These are phyloP conservation scores for Oryza longistaminata DNA, from an alignment of 176 grass and related monocot species.

Conservation along the genomic window DNA sequence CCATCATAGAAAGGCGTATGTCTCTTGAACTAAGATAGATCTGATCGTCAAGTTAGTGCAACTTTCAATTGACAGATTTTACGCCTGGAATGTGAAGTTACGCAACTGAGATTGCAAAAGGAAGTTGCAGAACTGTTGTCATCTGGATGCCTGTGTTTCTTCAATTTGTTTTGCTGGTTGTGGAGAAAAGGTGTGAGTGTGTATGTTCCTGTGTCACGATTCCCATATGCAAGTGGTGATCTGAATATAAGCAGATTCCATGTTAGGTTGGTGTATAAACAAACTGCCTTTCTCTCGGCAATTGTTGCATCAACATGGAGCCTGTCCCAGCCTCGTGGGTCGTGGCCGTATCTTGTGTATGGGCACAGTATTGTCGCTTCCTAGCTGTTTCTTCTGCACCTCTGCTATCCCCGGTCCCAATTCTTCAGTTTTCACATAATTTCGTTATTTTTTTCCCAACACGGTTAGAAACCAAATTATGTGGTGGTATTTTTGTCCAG, in stretches of 20 bases:
- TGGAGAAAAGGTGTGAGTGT: background rate
- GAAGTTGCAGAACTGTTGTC: background rate
- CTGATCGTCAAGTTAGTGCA: background rate
- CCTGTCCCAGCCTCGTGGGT: background rate
- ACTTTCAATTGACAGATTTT: background rate
- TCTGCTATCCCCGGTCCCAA: background rate
- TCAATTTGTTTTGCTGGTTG: background rate
- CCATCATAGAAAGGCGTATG: background rate
- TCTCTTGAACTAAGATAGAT: background rate
- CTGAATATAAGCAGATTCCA: background rate
- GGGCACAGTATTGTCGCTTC: background rate
- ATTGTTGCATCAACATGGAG: background rate
- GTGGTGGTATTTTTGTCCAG: background rate
- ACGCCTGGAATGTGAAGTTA: background rate
- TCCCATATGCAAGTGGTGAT: background rate
- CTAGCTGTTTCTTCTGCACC: background rate
- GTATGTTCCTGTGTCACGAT: background rate
- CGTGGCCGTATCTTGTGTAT: background rate
- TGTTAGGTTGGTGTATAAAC: slow-evolving; percentile 8
- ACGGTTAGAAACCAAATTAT: too few species aligned
- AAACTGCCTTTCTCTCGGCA: background rate
- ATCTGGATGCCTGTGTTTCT: background rate
- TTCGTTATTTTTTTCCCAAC: too few species aligned
- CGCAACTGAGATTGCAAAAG: background rate
- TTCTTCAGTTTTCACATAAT: background rate